These are phyloP conservation scores for Biscogniauxia sp. DNA, from an alignment of 2,329 filamentous ascomycete genomes.

Conservation along the genomic window DNA sequence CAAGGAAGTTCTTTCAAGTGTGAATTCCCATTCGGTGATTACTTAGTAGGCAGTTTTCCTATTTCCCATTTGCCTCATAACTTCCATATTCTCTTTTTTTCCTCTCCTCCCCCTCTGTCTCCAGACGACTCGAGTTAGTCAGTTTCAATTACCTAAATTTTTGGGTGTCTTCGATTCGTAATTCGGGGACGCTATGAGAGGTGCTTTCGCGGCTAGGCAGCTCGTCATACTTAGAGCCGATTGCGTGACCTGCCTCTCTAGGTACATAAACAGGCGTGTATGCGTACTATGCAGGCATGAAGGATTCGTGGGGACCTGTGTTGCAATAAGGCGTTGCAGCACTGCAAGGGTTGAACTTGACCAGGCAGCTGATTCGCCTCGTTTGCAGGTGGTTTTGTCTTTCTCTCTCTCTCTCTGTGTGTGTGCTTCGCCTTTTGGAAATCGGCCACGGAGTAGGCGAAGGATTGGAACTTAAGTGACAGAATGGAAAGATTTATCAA, in stretches of 20 bases:
- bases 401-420: background rate
- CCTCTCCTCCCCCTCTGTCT: too few relatives aligned
- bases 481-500: background rate
- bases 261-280: background rate
- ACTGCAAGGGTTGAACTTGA: background rate
- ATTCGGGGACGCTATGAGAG: background rate
- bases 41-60: too few relatives aligned
- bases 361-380: background rate
- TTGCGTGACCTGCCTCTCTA: slow-evolving; percentile 3
- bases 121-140: too few relatives aligned
- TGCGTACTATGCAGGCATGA: background rate
- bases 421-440: background rate
- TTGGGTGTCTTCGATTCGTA: background rate
- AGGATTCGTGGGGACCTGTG: too few relatives aligned
- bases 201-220: background rate
- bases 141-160: background rate
- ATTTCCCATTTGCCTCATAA: too few relatives aligned
- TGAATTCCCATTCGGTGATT: too few relatives aligned
- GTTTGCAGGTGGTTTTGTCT: background rate
- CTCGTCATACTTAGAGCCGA: background rate
- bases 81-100: too few relatives aligned
- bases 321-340: background rate
- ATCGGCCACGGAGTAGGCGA: background rate
- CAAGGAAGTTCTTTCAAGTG: too few relatives aligned
- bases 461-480: background rate